phyloP scores from a whole-genome alignment of 352 stramenopile species.

The Pythium insidiosum region DNA sequence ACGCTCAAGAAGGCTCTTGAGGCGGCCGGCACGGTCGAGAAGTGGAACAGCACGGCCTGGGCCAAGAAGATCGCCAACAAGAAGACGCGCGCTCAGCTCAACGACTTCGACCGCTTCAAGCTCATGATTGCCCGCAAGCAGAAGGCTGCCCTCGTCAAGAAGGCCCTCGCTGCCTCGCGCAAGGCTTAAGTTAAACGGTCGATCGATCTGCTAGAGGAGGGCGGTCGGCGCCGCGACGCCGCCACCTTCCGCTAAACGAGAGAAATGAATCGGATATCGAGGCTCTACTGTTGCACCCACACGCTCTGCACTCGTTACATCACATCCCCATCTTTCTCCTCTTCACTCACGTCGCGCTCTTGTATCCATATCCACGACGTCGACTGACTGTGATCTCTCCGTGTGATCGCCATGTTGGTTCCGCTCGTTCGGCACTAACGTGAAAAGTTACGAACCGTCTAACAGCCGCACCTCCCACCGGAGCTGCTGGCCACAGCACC shows the following conservation, averaged over 20 bases:
- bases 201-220: neutral
- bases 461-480: too few relatives aligned
- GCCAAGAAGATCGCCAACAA: conserved; percentile 98
- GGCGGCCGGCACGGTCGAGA: conserved; percentile 85
- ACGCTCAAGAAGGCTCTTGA: conserved; percentile 91
- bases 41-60: conserved; percentile 95
- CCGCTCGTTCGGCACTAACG: too few relatives aligned
- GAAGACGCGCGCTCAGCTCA: conserved; percentile 91
- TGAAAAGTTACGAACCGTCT: too few relatives aligned
- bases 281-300: too few relatives aligned
- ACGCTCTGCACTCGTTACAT: too few relatives aligned
- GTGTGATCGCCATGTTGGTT: too few relatives aligned
- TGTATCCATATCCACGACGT: too few relatives aligned
- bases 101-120: conserved; percentile 99
- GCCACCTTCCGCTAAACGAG: neutral
- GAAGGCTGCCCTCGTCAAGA: conserved; percentile 93
- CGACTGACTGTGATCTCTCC: too few relatives aligned
- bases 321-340: too few relatives aligned
- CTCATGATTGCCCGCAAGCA: conserved; percentile 99
- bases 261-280: neutral
- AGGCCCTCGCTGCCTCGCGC: conserved; percentile 67
- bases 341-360: too few relatives aligned
- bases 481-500: too few relatives aligned
- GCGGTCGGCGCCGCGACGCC: too few relatives aligned
- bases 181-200: conserved; percentile 37